Percentiles rank a stretch among this genome's conserved stretches.
phyloP scores from a whole-genome alignment of 345 rosid genomes.

The Salix arbutifolia region DNA sequence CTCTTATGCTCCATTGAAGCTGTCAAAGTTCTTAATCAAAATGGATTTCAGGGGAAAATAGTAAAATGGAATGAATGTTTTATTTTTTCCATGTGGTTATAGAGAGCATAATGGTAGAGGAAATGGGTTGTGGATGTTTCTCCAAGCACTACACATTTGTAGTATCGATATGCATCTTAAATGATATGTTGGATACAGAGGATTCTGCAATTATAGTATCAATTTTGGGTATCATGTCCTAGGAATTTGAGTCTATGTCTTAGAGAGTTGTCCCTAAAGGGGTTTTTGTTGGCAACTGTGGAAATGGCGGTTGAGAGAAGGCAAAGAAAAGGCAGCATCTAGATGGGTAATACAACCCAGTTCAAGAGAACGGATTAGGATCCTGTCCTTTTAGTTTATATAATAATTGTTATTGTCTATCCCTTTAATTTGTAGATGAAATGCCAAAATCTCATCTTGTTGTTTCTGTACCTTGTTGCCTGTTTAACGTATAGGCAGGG shows the following conservation, averaged over 20 bases:
- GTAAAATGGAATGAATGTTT: not conserved
- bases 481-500: not conserved
- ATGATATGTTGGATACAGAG: not conserved
- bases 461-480: not conserved
- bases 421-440: no score
- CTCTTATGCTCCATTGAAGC: no score
- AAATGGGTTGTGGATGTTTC: not conserved
- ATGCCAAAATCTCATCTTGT: not conserved
- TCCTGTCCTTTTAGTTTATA: no score
- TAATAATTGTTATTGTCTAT: not conserved
- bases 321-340: not conserved
- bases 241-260: not conserved
- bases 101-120: not conserved
- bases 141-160: not conserved
- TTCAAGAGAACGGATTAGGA: not conserved
- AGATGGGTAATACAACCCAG: not conserved
- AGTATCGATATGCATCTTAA: not conserved
- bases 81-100: not conserved
- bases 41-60: not conserved
- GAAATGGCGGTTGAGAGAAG: not conserved
- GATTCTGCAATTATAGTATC: not conserved
- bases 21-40: not conserved
- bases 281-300: not conserved
- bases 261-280: not conserved
- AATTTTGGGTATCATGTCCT: not conserved